phyloP scores from a whole-genome alignment of 345 rosid species.

The Linum trigynum region DNA sequence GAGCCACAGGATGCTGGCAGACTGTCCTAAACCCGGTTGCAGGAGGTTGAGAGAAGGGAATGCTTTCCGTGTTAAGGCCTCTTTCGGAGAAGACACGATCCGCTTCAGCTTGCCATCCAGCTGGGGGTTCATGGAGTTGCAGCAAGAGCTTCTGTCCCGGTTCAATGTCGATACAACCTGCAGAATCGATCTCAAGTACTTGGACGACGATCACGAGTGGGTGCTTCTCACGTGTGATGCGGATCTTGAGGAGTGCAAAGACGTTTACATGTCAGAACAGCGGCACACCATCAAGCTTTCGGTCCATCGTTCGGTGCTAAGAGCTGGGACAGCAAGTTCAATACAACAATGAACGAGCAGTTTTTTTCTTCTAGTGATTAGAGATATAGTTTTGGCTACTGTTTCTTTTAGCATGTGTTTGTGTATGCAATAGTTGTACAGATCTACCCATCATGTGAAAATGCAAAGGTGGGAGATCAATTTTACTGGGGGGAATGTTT shows the following conservation, averaged over 20 bases:
- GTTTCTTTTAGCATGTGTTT: constrained; percentile 1
- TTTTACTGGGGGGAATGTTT: constrained; percentile 3
- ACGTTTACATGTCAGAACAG: constrained; percentile 41
- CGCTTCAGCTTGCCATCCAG: constrained; percentile 22
- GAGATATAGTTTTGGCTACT: no score
- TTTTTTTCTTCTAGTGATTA: not conserved
- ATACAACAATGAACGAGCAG: not conserved
- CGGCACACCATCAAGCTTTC: constrained; percentile 50
- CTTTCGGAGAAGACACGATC: constrained; percentile 45
- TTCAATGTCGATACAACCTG: constrained; percentile 14
- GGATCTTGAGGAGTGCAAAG: constrained; percentile 76
- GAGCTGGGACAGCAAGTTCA: constrained; percentile 5
- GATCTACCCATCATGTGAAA: not conserved
- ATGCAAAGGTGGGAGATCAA: not conserved
- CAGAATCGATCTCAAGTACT: constrained; percentile 21
- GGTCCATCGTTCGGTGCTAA: constrained; percentile 24
- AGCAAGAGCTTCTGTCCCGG: constrained; percentile 17
- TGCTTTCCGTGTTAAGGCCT: constrained; percentile 49
- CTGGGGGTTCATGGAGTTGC: constrained; percentile 22
- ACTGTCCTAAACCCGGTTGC: constrained; percentile 17
- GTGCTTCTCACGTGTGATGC: constrained; percentile 30
- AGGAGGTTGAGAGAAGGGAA: constrained; percentile 14
- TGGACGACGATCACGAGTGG: constrained; percentile 31
- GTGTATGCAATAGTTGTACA: not conserved
- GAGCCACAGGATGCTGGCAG: constrained; percentile 39